A percentile compares a stretch with the other conserved stretches of the same genome.
Evolutionary conservation across 2,329 filamentous ascomycete genomes (phyloP).

Genomic region (Coccinonectria pachysandricola): DNA sequence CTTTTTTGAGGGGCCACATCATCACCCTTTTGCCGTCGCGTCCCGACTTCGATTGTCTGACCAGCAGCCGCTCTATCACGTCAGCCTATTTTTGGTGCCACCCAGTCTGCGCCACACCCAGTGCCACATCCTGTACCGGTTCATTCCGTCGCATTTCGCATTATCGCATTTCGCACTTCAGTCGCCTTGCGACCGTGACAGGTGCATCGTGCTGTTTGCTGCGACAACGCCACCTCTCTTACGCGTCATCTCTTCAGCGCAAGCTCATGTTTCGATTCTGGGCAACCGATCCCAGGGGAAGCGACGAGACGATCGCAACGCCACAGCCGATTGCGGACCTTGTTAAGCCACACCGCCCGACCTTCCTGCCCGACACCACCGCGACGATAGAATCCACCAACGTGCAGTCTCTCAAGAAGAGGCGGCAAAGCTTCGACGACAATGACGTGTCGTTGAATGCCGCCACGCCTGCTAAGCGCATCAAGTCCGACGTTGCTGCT

Average conservation of each 20-base stretch:
- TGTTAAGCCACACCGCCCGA: slow-evolving; percentile 21
- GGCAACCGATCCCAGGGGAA: slow-evolving; percentile 47
- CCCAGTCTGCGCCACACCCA: neutral
- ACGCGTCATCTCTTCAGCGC: slow-evolving; percentile 20
- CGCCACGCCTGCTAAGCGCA: slow-evolving; percentile 31
- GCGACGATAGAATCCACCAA: slow-evolving; percentile 16
- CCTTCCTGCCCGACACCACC: slow-evolving; percentile 17
- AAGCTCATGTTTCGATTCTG: slow-evolving; percentile 54
- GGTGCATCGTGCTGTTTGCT: too few relatives aligned
- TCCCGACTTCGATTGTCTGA: slow-evolving; percentile 19
- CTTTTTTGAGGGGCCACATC: slow-evolving; percentile 24
- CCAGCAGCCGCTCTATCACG: slow-evolving; percentile 22
- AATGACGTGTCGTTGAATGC: slow-evolving; percentile 15
- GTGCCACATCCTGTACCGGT: slow-evolving; percentile 8
- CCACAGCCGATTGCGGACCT: slow-evolving; percentile 29
- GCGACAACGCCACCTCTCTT: too few relatives aligned
- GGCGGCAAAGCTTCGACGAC: slow-evolving; percentile 25
- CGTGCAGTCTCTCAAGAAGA: slow-evolving; percentile 29
- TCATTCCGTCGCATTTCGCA: slow-evolving; percentile 13
- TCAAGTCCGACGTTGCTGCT: slow-evolving; percentile 21
- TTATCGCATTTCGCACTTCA: too few relatives aligned
- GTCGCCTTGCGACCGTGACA: slow-evolving; percentile 5
- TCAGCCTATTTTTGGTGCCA: too few relatives aligned
- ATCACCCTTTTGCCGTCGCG: slow-evolving; percentile 18
- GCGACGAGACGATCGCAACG: slow-evolving; percentile 38